Base-by-base conservation (phyloP, 495 filamentous ascomycete genomes). In the Lasiosphaeria ovina region DNA sequence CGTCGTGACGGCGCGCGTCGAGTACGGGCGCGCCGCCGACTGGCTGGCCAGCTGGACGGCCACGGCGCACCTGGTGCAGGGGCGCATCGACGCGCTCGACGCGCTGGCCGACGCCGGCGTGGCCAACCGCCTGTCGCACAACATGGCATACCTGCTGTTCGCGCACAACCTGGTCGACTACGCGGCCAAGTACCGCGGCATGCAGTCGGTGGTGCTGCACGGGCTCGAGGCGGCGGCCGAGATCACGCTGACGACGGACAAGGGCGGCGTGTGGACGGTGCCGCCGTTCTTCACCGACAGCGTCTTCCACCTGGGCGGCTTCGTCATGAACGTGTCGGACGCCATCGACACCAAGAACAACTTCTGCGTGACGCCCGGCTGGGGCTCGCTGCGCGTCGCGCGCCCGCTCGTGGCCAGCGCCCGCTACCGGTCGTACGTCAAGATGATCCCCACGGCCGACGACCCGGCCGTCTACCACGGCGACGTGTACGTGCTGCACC, bases 291-390 rank as follows among this genome's bases (percentile, higher is more conserved):
- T 81, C 77, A 85, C 87, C 47, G 86, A 88, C 65, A 83, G 80
- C 49, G 60, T 79, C 47, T 68, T 69, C 10, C 79, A 83, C 58
- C 64, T 85, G 11, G 79, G 84, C 17, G 87, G 87, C 4, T 90
- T 90, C 67, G 80, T 84, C 35, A 82, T 89, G 74, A 89, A 89
- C 62, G 85, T 80, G 11, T 85, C 80, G 59, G 83, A 86, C 64
- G 74, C 70, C 10, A 76, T 78, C 3, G 54, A 57, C 5, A 79
- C 85, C 49, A 80, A 77, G 0, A 79, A 83, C 31, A 72, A 81
- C 24, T 81, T 86, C 10, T 89, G 82, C 61, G 80, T 89, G 35
- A 84, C 82, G 55, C 86, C 89, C 59, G 84, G 86, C 3, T 85
- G 85, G 81, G 78, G 84, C 55, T 81, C 79, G 0, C 79, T 88